These are phyloP conservation scores for Coccomyxa sp. DNA, from an alignment of 139 green algal species.

Conservation along the genomic window DNA sequence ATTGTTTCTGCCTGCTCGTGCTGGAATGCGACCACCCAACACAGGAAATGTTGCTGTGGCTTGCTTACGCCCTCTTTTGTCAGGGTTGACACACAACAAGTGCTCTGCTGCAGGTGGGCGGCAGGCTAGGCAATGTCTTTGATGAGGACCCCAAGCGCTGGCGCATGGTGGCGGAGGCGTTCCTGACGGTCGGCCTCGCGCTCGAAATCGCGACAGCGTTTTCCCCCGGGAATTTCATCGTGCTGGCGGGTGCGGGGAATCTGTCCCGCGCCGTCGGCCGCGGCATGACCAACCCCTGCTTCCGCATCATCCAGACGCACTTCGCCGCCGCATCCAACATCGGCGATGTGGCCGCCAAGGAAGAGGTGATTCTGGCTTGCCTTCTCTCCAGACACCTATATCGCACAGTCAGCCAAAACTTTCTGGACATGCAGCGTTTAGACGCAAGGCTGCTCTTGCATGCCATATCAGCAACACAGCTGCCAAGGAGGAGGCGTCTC, in stretches of 20 bases:
- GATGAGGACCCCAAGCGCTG: conserved; percentile 65
- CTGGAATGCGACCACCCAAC: background rate
- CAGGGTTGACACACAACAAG: too few relatives aligned
- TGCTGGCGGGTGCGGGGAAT: conserved; percentile 59
- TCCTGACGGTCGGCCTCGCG: conserved; percentile 52
- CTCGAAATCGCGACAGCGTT: conserved; percentile 76
- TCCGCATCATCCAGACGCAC: conserved; percentile 82
- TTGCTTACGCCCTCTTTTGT: background rate
- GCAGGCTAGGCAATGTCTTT: conserved; percentile 58
- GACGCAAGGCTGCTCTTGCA: too few relatives aligned
- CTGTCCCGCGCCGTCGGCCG: conserved; percentile 70
- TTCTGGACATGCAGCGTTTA: too few relatives aligned
- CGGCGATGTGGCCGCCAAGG: conserved; percentile 82
- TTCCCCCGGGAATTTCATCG: conserved; percentile 68
- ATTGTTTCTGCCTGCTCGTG: too few relatives aligned
- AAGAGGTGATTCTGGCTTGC: conserved; percentile 71
- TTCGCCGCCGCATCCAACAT: conserved; percentile 75
- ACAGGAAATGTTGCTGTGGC: background rate
- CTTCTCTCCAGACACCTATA: background rate
- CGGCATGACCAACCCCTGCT: conserved; percentile 74
- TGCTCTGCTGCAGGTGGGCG: conserved; percentile 28
- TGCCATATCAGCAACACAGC: too few relatives aligned
- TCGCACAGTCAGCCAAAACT: background rate
- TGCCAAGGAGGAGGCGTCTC: too few relatives aligned
- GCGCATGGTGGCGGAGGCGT: conserved; percentile 66